Conservation (phyloP, 2,329 filamentous ascomycete species). For the Dactylonectria macrodidyma region DNA sequence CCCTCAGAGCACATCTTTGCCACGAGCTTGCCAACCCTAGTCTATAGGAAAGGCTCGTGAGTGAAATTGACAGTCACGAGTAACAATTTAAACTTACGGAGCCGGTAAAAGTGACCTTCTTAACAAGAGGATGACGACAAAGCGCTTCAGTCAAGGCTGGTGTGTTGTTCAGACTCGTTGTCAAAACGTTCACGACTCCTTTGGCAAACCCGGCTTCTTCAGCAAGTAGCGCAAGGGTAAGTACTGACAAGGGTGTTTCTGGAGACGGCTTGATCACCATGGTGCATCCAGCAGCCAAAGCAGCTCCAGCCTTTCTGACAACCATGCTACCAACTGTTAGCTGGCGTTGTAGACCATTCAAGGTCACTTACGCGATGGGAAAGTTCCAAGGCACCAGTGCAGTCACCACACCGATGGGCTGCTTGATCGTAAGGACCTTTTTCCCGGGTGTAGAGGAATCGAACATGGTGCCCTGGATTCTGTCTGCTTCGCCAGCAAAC, state of each 20-base stretch:
- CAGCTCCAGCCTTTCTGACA: slow-evolving; percentile 68
- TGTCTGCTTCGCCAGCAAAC: slow-evolving; percentile 66
- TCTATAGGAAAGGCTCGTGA: slow-evolving; percentile 47
- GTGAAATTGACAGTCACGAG: neutral
- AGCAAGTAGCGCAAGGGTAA: slow-evolving; percentile 78
- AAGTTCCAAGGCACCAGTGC: slow-evolving; percentile 70
- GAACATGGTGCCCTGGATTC: slow-evolving; percentile 68
- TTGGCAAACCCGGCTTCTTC: slow-evolving; percentile 81
- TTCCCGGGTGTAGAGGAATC: slow-evolving; percentile 70
- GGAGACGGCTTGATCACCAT: slow-evolving; percentile 82
- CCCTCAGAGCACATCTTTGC: slow-evolving; percentile 72
- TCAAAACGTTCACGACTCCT: slow-evolving; percentile 74
- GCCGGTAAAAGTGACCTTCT: slow-evolving; percentile 84
- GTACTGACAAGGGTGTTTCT: slow-evolving; percentile 80
- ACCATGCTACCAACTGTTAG: slow-evolving; percentile 62
- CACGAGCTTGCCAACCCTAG: slow-evolving; percentile 77
- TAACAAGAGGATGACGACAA: slow-evolving; percentile 61
- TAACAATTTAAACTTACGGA: slow-evolving; percentile 51
- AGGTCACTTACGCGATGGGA: slow-evolving; percentile 64
- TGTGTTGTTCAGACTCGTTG: slow-evolving; percentile 61
- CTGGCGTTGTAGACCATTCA: neutral
- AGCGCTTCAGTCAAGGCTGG: slow-evolving; percentile 61
- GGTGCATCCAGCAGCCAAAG: slow-evolving; percentile 81
- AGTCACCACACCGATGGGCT: slow-evolving; percentile 54
- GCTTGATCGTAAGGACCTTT: slow-evolving; percentile 73